A percentile compares a stretch with the other conserved stretches of the same genome.
Evolutionary conservation across 305 asterid species (phyloP).

Genomic region (Nicotiana rustica): DNA sequence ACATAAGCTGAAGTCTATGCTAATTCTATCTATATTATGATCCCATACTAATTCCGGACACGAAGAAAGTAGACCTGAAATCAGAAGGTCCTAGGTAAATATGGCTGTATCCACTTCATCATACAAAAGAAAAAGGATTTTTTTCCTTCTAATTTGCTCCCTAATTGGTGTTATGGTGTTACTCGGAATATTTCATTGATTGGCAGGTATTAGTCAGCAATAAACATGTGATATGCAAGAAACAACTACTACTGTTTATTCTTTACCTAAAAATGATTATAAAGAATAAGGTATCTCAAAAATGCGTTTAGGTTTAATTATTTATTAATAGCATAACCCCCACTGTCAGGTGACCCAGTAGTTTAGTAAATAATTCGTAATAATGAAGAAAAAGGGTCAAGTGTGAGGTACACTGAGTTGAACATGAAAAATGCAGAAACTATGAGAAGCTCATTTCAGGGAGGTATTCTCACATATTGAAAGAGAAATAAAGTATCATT

Average conservation of each 20-base stretch:
- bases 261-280: not conserved
- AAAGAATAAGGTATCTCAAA: not conserved
- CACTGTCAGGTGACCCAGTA: not conserved
- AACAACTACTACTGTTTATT: not conserved
- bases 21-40: not conserved
- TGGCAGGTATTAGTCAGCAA: not conserved
- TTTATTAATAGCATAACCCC: not conserved
- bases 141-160: not conserved
- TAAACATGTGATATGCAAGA: not conserved
- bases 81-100: not conserved
- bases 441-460: slow-evolving; percentile 16
- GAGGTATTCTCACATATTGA: slow-evolving; percentile 22
- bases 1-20: not conserved
- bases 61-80: not conserved
- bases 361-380: not conserved
- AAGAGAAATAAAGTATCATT: slow-evolving; percentile 15
- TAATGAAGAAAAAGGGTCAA: not conserved
- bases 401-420: not conserved
- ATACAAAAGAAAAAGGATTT: not conserved
- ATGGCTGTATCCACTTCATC: slow-evolving; percentile 11
- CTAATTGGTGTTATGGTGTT: not conserved
- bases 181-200: not conserved
- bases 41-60: not conserved
- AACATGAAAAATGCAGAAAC: slow-evolving; percentile 17
- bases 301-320: not conserved